A percentile compares a stretch with the other conserved stretches of the same genome.
These are phyloP conservation scores for Saccharomycopsis babjevae DNA, from an alignment of 805 yeast genomes.

Conservation along the genomic window DNA sequence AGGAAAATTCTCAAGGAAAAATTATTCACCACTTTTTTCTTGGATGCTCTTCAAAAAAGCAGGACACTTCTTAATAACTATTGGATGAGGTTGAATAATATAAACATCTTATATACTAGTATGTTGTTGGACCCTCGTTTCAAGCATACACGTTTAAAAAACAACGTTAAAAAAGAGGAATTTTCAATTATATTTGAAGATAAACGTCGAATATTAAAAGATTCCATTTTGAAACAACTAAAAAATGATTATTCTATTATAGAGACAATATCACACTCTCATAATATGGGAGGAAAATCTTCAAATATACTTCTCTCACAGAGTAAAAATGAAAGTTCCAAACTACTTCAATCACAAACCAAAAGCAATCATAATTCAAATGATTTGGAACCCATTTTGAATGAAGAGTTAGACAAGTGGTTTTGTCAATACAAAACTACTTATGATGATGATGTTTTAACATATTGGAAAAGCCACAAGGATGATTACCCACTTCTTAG, in stretches of 20 bases:
- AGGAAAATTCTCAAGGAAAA: neutral
- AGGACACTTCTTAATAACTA: neutral
- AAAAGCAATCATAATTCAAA: neutral
- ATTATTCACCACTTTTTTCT: neutral
- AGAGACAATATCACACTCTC: neutral
- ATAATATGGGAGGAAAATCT: neutral
- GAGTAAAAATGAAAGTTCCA: neutral
- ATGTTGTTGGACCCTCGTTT: neutral
- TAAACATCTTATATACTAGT: neutral
- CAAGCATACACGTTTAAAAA: neutral
- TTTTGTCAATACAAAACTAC: neutral
- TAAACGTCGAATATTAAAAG: neutral
- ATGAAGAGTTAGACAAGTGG: neutral
- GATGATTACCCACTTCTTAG: neutral
- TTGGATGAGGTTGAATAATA: neutral
- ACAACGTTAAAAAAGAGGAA: neutral
- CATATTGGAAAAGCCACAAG: neutral
- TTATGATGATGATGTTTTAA: neutral
- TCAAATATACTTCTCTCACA: neutral
- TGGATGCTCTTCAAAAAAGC: neutral
- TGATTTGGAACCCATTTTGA: neutral
- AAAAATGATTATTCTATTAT: neutral
- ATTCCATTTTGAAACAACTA: neutral
- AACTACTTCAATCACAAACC: neutral
- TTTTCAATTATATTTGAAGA: neutral